phyloP scores from a whole-genome alignment of 2,329 filamentous ascomycete genomes.

The Colletotrichum godetiae region DNA sequence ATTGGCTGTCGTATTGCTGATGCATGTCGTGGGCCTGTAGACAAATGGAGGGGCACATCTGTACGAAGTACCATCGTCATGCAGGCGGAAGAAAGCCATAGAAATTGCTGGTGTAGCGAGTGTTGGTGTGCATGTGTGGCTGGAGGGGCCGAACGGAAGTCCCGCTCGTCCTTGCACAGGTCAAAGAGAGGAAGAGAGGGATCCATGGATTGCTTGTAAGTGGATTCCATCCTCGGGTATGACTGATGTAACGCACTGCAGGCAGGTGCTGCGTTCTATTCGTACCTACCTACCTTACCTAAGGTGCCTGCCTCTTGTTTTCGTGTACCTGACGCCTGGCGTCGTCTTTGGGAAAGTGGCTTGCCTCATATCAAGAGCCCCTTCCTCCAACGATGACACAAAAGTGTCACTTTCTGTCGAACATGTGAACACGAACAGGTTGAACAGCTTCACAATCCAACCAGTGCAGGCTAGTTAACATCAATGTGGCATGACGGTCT shows the following conservation, averaged over 20 bases:
- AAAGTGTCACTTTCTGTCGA: too few species aligned
- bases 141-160: constrained; percentile 33
- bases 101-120: not conserved
- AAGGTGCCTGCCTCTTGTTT: not conserved
- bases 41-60: not conserved
- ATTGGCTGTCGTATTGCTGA: not conserved
- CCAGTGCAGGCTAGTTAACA: too few species aligned
- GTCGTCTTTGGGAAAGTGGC: not conserved
- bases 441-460: not conserved
- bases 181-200: not conserved
- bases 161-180: constrained; percentile 21
- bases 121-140: constrained; percentile 1
- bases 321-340: not conserved
- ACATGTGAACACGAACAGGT: not conserved
- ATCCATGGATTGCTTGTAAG: not conserved
- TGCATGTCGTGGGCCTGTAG: not conserved
- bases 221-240: constrained; percentile 29
- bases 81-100: constrained; percentile 14
- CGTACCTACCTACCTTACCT: not conserved
- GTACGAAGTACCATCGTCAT: not conserved
- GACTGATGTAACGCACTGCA: not conserved
- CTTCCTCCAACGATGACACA: not conserved
- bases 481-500: not conserved
- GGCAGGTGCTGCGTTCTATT: not conserved
- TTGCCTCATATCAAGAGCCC: not conserved